These are phyloP conservation scores for Pestalotiopsis sp. DNA, from an alignment of 2,329 filamentous ascomycete species.

Conservation along the genomic window DNA sequence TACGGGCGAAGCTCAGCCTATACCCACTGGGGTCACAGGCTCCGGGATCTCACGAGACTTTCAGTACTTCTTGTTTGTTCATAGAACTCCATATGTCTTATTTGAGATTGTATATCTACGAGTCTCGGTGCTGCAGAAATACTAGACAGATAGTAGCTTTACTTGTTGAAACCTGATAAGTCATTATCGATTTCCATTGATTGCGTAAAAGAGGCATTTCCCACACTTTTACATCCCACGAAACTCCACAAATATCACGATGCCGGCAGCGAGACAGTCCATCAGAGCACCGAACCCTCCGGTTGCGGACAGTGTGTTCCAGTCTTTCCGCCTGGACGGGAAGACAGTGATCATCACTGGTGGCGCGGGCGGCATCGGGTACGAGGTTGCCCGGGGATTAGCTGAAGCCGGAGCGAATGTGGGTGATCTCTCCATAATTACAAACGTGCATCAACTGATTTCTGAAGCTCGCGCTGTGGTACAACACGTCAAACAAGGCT, in stretches of 20 bases:
- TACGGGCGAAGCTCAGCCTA: background rate
- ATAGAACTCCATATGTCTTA: background rate
- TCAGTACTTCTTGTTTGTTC: background rate
- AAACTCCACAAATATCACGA: background rate
- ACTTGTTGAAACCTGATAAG: background rate
- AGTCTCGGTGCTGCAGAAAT: background rate
- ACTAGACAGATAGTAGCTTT: background rate
- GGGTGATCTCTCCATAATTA: background rate
- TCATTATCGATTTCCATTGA: background rate
- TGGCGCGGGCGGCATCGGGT: slow-evolving; percentile 39
- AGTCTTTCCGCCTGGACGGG: slow-evolving; percentile 34
- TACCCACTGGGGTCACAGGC: slow-evolving; percentile 4
- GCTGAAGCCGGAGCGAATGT: slow-evolving; percentile 37
- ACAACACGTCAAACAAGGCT: slow-evolving; percentile 20
- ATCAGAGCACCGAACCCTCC: slow-evolving; percentile 20
- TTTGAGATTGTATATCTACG: background rate
- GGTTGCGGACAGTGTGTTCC: slow-evolving; percentile 28
- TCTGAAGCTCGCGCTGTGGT: slow-evolving; percentile 25
- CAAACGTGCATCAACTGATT: background rate
- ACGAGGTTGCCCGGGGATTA: slow-evolving; percentile 36
- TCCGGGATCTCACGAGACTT: background rate
- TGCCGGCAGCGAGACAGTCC: slow-evolving; percentile 9
- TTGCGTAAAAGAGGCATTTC: background rate
- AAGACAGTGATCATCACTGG: slow-evolving; percentile 40
- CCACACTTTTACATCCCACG: background rate